Conservation (phyloP, 164 flowering plant genomes). For the Magnolia sinica region DNA sequence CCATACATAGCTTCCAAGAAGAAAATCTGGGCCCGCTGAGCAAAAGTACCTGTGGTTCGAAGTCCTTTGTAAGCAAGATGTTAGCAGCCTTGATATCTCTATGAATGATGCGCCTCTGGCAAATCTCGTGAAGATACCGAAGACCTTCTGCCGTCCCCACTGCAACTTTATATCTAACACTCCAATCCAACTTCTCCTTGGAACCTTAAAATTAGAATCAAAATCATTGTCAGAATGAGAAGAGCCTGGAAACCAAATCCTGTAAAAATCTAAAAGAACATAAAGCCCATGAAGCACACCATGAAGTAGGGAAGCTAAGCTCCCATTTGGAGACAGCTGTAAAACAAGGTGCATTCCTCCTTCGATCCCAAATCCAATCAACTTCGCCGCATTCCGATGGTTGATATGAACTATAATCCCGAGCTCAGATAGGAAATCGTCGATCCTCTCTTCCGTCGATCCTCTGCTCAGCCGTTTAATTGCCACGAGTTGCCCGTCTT, state of each 20-base stretch:
- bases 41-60: constrained; percentile 75
- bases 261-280: background rate
- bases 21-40: background rate
- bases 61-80: constrained; percentile 78
- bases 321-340: constrained; percentile 81
- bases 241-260: background rate
- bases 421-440: constrained; percentile 81
- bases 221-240: background rate
- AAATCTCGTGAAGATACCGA: constrained; percentile 77
- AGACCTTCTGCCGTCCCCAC: constrained; percentile 84
- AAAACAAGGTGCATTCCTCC: constrained; percentile 96
- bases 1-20: background rate
- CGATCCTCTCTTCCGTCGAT: constrained; percentile 61
- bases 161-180: constrained; percentile 63
- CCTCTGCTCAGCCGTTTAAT: constrained; percentile 71
- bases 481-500: constrained; percentile 67
- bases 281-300: constrained; percentile 36
- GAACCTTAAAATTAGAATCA: constrained; percentile 35
- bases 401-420: constrained; percentile 90
- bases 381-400: constrained; percentile 81
- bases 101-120: constrained; percentile 87
- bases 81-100: constrained; percentile 90
- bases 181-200: constrained; percentile 61
- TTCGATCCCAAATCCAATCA: constrained; percentile 88
- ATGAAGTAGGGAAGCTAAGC: constrained; percentile 68